A percentile compares a stretch with the other conserved stretches of the same genome.
Conservation (phyloP, 179 eudicot genomes). For the Dionaea muscipula region DNA sequence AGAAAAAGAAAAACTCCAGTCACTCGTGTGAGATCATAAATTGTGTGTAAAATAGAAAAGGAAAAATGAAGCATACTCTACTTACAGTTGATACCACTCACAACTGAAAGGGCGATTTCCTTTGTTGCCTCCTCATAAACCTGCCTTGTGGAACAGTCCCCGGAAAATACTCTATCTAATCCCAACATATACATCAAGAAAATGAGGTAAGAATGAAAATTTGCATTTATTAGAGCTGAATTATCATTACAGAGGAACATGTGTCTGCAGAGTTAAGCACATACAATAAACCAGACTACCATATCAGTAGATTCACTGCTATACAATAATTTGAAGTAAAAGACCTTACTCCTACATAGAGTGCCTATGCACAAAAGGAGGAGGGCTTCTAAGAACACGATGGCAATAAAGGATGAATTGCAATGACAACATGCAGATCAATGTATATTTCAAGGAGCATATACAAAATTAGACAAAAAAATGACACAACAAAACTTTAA, state of each 20-base stretch:
- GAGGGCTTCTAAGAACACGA: too few species aligned
- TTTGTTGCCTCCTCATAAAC: constrained; percentile 76
- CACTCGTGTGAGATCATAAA: neutral
- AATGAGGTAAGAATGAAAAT: constrained; percentile 9
- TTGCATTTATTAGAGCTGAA: neutral
- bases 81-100: constrained; percentile 88
- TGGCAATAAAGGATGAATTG: too few species aligned
- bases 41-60: neutral
- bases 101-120: constrained; percentile 85
- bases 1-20: constrained; percentile 3
- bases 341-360: too few species aligned
- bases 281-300: too few species aligned
- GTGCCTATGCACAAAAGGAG: too few species aligned
- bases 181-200: constrained; percentile 14
- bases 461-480: too few species aligned
- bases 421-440: too few species aligned
- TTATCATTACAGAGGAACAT: neutral
- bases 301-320: too few species aligned
- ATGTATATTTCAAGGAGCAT: too few species aligned
- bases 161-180: constrained; percentile 79
- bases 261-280: neutral
- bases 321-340: too few species aligned
- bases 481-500: too few species aligned
- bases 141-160: constrained; percentile 66
- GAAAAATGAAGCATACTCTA: constrained; percentile 5